Evolutionary conservation across 352 stramenopile species (phyloP).

Genomic region (Phytophthora pini): DNA sequence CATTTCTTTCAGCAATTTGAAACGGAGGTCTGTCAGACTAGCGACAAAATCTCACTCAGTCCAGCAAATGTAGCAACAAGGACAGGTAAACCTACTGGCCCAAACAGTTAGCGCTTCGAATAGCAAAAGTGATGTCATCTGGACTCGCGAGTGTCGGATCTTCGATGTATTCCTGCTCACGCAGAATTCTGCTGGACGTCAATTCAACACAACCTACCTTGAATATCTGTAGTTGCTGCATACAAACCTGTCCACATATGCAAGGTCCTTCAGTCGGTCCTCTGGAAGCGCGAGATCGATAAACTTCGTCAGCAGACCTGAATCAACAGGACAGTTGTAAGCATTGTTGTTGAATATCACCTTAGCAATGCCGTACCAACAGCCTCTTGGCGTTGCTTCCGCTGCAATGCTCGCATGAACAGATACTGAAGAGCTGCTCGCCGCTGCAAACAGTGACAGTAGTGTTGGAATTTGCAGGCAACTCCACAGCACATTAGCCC

Average conservation of each 20-base stretch:
- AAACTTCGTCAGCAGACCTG: constrained; percentile 46
- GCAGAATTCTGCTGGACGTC: constrained; percentile 39
- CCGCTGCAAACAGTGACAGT: constrained; percentile 25
- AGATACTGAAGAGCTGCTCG: constrained; percentile 58
- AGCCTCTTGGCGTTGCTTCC: constrained; percentile 45
- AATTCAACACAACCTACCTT: not conserved
- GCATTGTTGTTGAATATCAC: not conserved
- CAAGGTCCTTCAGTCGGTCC: constrained; percentile 40
- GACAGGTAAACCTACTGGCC: constrained; percentile 36
- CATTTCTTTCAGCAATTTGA: constrained; percentile 48
- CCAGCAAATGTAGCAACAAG: constrained; percentile 4
- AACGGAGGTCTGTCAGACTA: constrained; percentile 54
- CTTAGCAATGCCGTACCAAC: constrained; percentile 27
- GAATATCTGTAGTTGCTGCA: not conserved
- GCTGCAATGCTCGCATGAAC: constrained; percentile 45
- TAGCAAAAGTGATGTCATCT: constrained; percentile 39
- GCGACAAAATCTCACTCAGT: not conserved
- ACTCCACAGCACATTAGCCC: not conserved
- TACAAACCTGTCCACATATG: constrained; percentile 46
- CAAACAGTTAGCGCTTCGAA: constrained; percentile 44
- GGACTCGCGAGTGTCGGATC: constrained; percentile 41
- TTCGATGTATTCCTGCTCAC: constrained; percentile 56
- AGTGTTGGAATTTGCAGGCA: not conserved
- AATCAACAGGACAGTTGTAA: not conserved
- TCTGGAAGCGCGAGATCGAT: constrained; percentile 32